phyloP scores from a whole-genome alignment of 306 rosid genomes.

The Sphenostylis stenocarpa region DNA sequence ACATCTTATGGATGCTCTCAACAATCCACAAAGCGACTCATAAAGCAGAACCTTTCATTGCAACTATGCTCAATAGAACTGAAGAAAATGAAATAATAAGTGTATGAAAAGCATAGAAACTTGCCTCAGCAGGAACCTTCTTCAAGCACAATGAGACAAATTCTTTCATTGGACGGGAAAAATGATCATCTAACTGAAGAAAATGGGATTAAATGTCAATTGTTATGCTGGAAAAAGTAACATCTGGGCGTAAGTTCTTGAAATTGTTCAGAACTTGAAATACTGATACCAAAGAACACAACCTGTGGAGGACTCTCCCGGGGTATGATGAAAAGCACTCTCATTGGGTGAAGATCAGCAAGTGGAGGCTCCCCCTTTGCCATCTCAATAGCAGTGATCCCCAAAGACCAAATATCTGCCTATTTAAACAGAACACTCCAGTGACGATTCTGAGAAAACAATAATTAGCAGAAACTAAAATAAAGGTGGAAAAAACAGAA shows the following conservation, averaged over 20 bases:
- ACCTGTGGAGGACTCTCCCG: slow-evolving; percentile 99
- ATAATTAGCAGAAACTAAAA: slow-evolving; percentile 18
- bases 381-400: slow-evolving; percentile 98
- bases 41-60: slow-evolving; percentile 23
- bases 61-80: slow-evolving; percentile 14
- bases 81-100: slow-evolving; percentile 28
- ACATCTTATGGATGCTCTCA: neutral
- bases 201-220: slow-evolving; percentile 33
- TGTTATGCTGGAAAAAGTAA: slow-evolving; percentile 18
- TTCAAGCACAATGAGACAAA: slow-evolving; percentile 89
- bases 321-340: slow-evolving; percentile 97
- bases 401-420: slow-evolving; percentile 99
- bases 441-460: slow-evolving; percentile 23
- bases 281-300: no score
- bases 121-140: slow-evolving; percentile 96
- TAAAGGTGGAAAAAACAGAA: slow-evolving; percentile 14
- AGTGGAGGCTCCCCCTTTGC: slow-evolving; percentile 99
- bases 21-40: slow-evolving; percentile 10
- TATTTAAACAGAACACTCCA: slow-evolving; percentile 48
- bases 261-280: slow-evolving; percentile 21
- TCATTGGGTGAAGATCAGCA: slow-evolving; percentile 98
- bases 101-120: slow-evolving; percentile 22
- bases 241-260: slow-evolving; percentile 11
- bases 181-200: slow-evolving; percentile 96
- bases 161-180: slow-evolving; percentile 94